These are phyloP conservation scores for Scedosporium dehoogii DNA, from an alignment of 2,329 filamentous ascomycete species.

Conservation along the genomic window DNA sequence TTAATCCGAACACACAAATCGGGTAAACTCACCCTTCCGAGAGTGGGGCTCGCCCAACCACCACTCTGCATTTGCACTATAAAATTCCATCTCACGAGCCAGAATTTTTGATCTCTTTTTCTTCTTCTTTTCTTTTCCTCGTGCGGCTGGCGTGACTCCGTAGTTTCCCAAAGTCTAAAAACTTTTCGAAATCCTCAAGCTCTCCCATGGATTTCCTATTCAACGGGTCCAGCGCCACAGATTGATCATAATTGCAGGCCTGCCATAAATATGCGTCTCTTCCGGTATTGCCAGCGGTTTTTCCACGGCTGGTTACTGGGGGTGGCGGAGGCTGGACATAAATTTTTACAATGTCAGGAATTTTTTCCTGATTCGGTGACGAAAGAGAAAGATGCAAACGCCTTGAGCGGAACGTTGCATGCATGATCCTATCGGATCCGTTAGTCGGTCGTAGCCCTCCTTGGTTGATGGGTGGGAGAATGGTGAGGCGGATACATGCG, in stretches of 20 bases:
- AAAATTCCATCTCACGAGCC: background rate
- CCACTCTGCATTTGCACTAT: background rate
- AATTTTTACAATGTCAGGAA: background rate
- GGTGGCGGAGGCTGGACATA: slow-evolving; percentile 33
- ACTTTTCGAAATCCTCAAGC: background rate
- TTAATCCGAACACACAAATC: background rate
- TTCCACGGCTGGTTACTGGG: slow-evolving; percentile 15
- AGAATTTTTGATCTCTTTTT: slow-evolving; percentile 17
- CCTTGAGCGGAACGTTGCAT: background rate
- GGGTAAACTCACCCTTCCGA: background rate
- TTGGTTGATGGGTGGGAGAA: background rate
- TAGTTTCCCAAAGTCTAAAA: slow-evolving; percentile 6
- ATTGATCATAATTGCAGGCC: slow-evolving; percentile 68
- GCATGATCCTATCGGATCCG: background rate
- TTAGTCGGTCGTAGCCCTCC: background rate
- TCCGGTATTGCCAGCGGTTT: slow-evolving; percentile 13
- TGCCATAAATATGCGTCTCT: slow-evolving; percentile 37
- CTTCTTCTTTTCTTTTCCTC: slow-evolving; percentile 51
- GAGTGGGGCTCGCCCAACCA: background rate
- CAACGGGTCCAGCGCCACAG: slow-evolving; percentile 55
- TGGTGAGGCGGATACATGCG: background rate
- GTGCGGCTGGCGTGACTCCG: slow-evolving; percentile 66
- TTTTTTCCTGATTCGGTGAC: background rate
- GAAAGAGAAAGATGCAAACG: background rate
- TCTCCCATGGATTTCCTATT: background rate